A percentile compares a stretch with the other conserved stretches of the same genome.
These are phyloP conservation scores for Eucalyptus curtisii DNA, from an alignment of 345 rosid genomes.

Conservation along the genomic window DNA sequence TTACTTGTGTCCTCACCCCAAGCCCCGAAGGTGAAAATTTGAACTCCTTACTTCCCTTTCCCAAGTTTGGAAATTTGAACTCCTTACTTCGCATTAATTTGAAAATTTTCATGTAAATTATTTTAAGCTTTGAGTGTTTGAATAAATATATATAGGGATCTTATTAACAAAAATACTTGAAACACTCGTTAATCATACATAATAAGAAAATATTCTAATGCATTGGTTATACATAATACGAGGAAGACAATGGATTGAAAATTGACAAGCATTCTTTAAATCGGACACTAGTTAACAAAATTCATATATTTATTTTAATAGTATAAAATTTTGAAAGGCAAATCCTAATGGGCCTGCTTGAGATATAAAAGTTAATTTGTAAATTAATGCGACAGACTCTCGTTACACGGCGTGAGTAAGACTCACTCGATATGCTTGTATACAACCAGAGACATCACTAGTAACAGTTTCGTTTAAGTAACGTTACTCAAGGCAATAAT, in stretches of 20 bases:
- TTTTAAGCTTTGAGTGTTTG: not conserved
- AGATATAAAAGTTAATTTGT: not conserved
- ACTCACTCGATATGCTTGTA: not conserved
- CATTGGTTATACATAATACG: not conserved
- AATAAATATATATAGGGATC: not conserved
- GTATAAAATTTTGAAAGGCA: not conserved
- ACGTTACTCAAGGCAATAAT: not conserved
- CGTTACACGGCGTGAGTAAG: not conserved
- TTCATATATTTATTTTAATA: no score
- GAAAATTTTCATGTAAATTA: no score
- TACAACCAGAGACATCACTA: not conserved
- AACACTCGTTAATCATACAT: not conserved
- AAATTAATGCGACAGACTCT: not conserved
- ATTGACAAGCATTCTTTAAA: not conserved
- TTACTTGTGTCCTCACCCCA: no score
- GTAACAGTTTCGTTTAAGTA: not conserved
- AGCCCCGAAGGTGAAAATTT: rapidly evolving
- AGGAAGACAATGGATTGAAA: no score
- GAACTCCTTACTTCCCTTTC: no score
- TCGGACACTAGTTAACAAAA: not conserved
- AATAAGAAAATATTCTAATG: no score
- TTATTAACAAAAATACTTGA: not conserved
- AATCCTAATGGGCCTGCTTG: not conserved
- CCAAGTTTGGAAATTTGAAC: no score
- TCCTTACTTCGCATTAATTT: not conserved